Evolutionary conservation across 768 basidiomycete genomes (phyloP), one percentile per base, ranked within the genome.

Genomic region (Mycena capillaripes): DNA sequence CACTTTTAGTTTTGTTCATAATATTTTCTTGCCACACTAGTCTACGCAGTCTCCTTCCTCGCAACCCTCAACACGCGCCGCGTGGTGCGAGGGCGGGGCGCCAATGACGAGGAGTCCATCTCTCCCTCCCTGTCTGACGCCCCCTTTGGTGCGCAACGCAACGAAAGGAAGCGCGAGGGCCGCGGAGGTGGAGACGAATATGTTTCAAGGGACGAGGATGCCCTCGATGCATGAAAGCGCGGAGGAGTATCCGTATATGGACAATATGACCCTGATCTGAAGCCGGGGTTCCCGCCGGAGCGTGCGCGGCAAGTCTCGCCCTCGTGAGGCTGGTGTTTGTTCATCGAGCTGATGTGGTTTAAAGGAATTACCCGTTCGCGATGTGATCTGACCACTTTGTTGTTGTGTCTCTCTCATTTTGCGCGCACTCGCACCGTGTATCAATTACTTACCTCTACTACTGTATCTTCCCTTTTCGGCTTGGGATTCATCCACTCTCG

Each of bases 31-130:
- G 11, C 38, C 36, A 68, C 25, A 36, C 23, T 62, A 88, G 86
- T 87, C 9, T 88, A 88, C 71, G 85, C 80, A 1, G 81, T 85
- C 84, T 93, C n/a, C n/a, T n/a, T n/a, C n/a, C n/a, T n/a, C n/a
- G n/a, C n/a, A n/a, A n/a, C n/a, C n/a, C n/a, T n/a, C 42, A 93
- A 92, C 79, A 91, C 91, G 4, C 86, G 92, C 23, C 82, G 88
- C 60, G 82, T 79, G 29, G 77, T 90, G 46, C 86, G 86, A 4
- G 91, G 89, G 17, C 82, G 85, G 36, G 90, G 90, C 29, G 89
- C 90, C 2, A 90, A 91, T 63, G 78, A 80, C 50, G 83, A 86
- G 78, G 81, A 81, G 11, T 74, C 56, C 3, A 64, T 70, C 4
- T n/a, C n/a, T n/a, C n/a, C n/a, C n/a, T n/a, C n/a, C n/a, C n/a